Evolutionary conservation across 805 yeast genomes (phyloP).

Genomic region (Sugiyamaella chiloensis): DNA sequence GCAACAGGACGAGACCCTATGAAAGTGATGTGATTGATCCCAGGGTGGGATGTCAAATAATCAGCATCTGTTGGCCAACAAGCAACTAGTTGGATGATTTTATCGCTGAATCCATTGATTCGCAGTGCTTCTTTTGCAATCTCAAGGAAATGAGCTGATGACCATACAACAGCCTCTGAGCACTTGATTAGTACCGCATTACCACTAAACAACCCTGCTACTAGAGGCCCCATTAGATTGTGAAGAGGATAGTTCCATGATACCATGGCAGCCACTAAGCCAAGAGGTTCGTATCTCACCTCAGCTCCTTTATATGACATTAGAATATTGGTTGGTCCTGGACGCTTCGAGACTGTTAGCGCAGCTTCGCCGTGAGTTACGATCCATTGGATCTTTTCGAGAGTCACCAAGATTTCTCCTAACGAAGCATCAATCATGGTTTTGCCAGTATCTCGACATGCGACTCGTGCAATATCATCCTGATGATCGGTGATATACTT

Average conservation of each 20-base stretch:
- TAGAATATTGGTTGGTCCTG: constrained; percentile 82
- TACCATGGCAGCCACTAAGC: constrained; percentile 83
- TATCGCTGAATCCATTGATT: constrained; percentile 72
- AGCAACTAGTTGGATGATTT: constrained; percentile 81
- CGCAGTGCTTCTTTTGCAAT: constrained; percentile 69
- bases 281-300: constrained; percentile 89
- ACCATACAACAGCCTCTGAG: constrained; percentile 95
- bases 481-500: constrained; percentile 77
- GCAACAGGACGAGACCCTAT: constrained; percentile 97
- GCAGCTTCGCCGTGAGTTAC: constrained; percentile 75
- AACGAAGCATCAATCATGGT: constrained; percentile 88
- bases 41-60: constrained; percentile 77
- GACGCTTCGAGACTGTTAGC: constrained; percentile 66
- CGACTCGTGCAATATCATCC: constrained; percentile 81
- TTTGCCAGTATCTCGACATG: constrained; percentile 95
- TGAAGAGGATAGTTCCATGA: constrained; percentile 99
- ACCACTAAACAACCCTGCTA: constrained; percentile 87
- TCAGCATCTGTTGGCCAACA: constrained; percentile 91
- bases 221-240: constrained; percentile 86
- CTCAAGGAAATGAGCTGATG: constrained; percentile 72
- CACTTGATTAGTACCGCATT: constrained; percentile 90
- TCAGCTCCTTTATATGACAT: constrained; percentile 91
- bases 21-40: constrained; percentile 83
- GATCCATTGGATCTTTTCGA: constrained; percentile 91
- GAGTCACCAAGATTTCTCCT: constrained; percentile 91